Evolutionary conservation across 148 eudicot species (phyloP).

Genomic region (Dysphania ambrosioides): DNA sequence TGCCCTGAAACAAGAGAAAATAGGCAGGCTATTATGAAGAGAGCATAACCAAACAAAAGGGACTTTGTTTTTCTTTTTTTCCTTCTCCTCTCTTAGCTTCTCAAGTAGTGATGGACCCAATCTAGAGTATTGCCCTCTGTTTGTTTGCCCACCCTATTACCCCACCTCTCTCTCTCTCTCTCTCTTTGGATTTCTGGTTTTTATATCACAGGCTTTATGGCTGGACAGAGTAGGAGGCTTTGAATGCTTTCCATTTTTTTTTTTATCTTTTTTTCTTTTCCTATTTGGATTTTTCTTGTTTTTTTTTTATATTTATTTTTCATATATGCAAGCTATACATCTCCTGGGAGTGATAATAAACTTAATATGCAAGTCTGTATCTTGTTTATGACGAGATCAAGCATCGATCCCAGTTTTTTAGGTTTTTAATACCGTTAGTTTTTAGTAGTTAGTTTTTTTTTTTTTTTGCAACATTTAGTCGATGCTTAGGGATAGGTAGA

Average conservation of each 20-base stretch:
- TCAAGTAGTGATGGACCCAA: conserved; percentile 36
- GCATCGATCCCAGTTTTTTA: too few species aligned
- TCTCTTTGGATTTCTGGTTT: conserved; percentile 27
- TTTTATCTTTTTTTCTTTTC: conserved; percentile 16
- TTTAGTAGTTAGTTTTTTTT: too few species aligned
- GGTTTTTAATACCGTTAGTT: too few species aligned
- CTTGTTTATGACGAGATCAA: too few species aligned
- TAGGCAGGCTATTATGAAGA: not conserved
- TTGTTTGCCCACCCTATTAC: conserved; percentile 14
- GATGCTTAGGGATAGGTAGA: too few species aligned
- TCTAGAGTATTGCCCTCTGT: conserved; percentile 6
- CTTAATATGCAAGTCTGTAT: too few species aligned
- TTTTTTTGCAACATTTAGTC: too few species aligned
- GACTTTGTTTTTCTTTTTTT: not conserved
- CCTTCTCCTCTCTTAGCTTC: conserved; percentile 13
- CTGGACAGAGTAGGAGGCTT: conserved; percentile 15
- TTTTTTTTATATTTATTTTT: too few species aligned
- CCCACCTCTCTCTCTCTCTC: conserved; percentile 16
- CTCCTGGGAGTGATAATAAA: too few species aligned
- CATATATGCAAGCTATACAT: too few species aligned
- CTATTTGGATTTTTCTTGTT: not conserved
- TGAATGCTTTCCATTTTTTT: conserved; percentile 15
- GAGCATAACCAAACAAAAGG: conserved; percentile 29
- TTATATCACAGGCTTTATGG: conserved; percentile 32
- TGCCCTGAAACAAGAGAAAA: not conserved